phyloP scores from a whole-genome alignment of 2,329 filamentous ascomycete species.

The Alternaria burnsii region DNA sequence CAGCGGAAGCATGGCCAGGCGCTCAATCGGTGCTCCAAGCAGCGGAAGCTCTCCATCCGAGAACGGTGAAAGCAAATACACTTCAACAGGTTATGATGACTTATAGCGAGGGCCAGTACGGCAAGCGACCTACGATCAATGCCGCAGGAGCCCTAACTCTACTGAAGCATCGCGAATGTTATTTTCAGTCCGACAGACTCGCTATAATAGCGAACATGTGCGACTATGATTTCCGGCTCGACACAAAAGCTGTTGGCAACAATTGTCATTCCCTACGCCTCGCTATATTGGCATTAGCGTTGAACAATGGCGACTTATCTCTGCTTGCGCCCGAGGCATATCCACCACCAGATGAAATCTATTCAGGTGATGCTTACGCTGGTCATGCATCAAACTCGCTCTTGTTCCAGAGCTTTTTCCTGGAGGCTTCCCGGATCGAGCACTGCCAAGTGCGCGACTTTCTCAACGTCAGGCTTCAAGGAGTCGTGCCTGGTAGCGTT shows the following conservation, averaged over 20 bases:
- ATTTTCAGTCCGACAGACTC: not conserved
- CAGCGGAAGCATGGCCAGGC: not conserved
- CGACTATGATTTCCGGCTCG: not conserved
- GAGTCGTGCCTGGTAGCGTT: not conserved
- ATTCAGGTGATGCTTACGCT: not conserved
- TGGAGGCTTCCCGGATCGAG: not conserved
- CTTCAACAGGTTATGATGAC: not conserved
- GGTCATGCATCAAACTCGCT: not conserved
- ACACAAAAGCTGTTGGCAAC: not conserved
- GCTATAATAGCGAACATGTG: not conserved
- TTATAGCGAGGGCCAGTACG: not conserved
- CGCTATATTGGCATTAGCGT: not conserved
- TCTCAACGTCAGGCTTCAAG: not conserved
- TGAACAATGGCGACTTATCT: not conserved
- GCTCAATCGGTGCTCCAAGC: not conserved
- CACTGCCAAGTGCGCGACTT: not conserved
- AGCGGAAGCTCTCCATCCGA: not conserved
- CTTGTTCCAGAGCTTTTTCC: not conserved
- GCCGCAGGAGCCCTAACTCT: not conserved
- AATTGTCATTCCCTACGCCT: not conserved
- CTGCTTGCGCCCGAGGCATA: not conserved
- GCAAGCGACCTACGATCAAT: not conserved
- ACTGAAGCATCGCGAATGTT: not conserved
- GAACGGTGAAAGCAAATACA: not conserved
- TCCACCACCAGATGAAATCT: fast-evolving